Evolutionary conservation across 192 early-diverging fungal genomes (phyloP).

Genomic region (Geranomyces variabilis): DNA sequence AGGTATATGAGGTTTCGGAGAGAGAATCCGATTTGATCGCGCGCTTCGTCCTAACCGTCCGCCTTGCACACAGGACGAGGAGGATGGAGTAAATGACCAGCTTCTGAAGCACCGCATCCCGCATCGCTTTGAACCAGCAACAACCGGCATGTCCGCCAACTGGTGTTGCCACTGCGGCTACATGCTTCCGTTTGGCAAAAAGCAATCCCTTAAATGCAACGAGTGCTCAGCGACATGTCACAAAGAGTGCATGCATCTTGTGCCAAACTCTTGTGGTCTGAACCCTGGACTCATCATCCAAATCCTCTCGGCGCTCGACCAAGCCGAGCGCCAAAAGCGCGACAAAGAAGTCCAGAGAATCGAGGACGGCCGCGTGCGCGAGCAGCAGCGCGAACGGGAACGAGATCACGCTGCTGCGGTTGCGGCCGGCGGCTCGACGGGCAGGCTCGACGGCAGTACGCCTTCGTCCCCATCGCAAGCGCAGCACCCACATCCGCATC

Average conservation of each 20-base stretch:
- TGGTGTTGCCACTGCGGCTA: slow-evolving; percentile 99
- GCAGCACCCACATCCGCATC: slow-evolving; percentile 19
- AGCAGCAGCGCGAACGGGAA: slow-evolving; percentile 10
- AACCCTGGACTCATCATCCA: slow-evolving; percentile 83
- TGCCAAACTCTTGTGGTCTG: slow-evolving; percentile 94
- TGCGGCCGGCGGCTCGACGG: too few species aligned
- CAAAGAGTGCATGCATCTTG: slow-evolving; percentile 76
- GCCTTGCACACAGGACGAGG: slow-evolving; percentile 30
- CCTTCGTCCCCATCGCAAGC: slow-evolving; percentile 17
- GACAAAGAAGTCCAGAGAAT: slow-evolving; percentile 56
- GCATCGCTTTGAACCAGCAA: slow-evolving; percentile 89
- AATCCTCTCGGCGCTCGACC: slow-evolving; percentile 83
- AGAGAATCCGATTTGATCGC: too few species aligned
- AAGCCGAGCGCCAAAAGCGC: slow-evolving; percentile 52
- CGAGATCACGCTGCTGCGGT: too few species aligned
- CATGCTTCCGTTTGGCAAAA: slow-evolving; percentile 86
- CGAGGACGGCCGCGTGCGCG: slow-evolving; percentile 53
- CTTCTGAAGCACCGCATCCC: slow-evolving; percentile 90
- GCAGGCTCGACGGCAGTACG: too few species aligned
- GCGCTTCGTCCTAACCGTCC: too few species aligned
- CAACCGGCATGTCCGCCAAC: slow-evolving; percentile 74
- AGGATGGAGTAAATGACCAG: slow-evolving; percentile 51
- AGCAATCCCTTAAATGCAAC: slow-evolving; percentile 54
- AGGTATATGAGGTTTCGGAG: slow-evolving; percentile 29
- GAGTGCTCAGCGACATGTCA: slow-evolving; percentile 88